These are phyloP conservation scores for Thraustochytrium striatum DNA, from an alignment of 352 stramenopile genomes.

Conservation along the genomic window DNA sequence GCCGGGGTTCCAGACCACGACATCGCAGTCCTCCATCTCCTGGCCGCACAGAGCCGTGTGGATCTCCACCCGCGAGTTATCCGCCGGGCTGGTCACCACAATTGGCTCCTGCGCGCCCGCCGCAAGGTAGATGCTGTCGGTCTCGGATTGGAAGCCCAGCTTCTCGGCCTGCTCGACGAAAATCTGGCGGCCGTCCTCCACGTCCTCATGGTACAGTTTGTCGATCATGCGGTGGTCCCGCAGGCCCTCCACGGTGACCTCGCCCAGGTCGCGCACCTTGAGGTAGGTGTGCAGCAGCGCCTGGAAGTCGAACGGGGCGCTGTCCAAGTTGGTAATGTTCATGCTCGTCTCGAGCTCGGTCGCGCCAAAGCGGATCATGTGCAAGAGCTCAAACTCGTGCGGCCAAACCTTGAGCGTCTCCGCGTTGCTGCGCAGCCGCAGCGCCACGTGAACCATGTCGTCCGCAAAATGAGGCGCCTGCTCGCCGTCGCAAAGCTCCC, in stretches of 20 bases:
- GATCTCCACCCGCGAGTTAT: conserved; percentile 66
- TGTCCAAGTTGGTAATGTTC: conserved; percentile 79
- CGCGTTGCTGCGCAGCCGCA: conserved; percentile 60
- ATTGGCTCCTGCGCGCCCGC: conserved; percentile 44
- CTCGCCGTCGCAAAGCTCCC: conserved; percentile 55
- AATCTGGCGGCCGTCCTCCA: conserved; percentile 37
- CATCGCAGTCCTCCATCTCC: conserved; percentile 58
- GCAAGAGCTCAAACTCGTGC: conserved; percentile 72
- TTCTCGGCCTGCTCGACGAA: conserved; percentile 61
- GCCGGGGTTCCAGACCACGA: conserved; percentile 90
- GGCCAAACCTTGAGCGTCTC: conserved; percentile 62
- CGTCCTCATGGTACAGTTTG: conserved; percentile 71
- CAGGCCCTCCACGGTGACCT: conserved; percentile 76
- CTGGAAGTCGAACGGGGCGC: conserved; percentile 79
- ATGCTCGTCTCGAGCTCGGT: conserved; percentile 76
- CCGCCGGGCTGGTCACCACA: conserved; percentile 48
- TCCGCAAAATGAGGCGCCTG: conserved; percentile 55
- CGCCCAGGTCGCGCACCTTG: conserved; percentile 65
- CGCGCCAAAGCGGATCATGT: conserved; percentile 75
- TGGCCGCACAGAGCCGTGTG: conserved; percentile 56
- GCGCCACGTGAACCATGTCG: conserved; percentile 54
- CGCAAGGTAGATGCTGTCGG: conserved; percentile 74
- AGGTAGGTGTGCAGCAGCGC: conserved; percentile 90
- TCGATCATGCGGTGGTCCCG: conserved; percentile 75
- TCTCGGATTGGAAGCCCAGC: conserved; percentile 70